phyloP scores from a whole-genome alignment of 164 flowering plant genomes.

The Nymphaea thermarum region DNA sequence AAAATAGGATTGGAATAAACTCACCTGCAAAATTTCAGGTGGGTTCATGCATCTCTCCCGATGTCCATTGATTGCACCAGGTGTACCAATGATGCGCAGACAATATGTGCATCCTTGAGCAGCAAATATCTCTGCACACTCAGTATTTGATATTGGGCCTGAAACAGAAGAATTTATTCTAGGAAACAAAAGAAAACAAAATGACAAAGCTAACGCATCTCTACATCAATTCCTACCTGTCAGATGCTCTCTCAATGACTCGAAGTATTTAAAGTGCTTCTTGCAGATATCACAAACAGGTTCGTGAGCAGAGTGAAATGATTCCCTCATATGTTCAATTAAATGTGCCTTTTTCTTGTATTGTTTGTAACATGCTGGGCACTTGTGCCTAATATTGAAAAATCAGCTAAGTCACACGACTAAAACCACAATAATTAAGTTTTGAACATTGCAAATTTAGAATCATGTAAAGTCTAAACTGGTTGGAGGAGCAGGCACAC shows the following conservation, averaged over 20 bases:
- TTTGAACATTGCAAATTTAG: too few relatives aligned
- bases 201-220: not conserved
- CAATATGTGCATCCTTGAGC: conserved; percentile 52
- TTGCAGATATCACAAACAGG: conserved; percentile 58
- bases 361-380: conserved; percentile 66
- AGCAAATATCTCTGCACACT: conserved; percentile 33
- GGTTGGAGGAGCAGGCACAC: too few relatives aligned
- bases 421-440: too few relatives aligned
- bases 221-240: conserved; percentile 21
- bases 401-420: too few relatives aligned
- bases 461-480: too few relatives aligned
- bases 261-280: conserved; percentile 58
- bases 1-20: conserved; percentile 6
- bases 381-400: conserved; percentile 30
- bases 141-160: conserved; percentile 44
- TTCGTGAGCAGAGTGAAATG: conserved; percentile 65
- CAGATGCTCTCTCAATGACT: conserved; percentile 59
- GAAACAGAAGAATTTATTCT: not conserved
- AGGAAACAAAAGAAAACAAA: not conserved
- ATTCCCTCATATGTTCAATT: conserved; percentile 50
- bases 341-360: conserved; percentile 72
- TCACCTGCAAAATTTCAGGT: conserved; percentile 40
- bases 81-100: conserved; percentile 40
- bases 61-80: conserved; percentile 28
- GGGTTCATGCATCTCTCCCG: conserved; percentile 25